Conservation (phyloP, 1,284 basidiomycete genomes). For the Ceratobasidium sp. region DNA sequence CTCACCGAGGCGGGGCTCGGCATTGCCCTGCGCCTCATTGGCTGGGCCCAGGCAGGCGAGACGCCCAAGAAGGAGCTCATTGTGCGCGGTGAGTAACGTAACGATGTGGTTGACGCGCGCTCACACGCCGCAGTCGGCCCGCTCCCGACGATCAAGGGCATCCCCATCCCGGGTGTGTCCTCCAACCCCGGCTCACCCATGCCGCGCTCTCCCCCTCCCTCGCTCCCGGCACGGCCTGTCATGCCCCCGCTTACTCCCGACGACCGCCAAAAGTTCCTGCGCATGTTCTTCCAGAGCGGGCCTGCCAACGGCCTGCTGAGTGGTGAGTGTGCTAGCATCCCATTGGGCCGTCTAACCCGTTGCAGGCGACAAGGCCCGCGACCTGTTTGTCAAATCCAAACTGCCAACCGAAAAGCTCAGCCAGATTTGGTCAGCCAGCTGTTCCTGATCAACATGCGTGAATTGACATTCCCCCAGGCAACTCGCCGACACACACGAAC, state of each 20-base stretch:
- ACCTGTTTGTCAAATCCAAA: slow-evolving; percentile 92
- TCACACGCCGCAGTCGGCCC: slow-evolving; percentile 70
- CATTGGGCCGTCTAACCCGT: slow-evolving; percentile 22
- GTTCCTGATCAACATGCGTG: slow-evolving; percentile 13
- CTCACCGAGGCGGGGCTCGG: slow-evolving; percentile 85
- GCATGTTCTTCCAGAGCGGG: slow-evolving; percentile 74
- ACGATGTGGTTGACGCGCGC: slow-evolving; percentile 18
- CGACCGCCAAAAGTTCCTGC: slow-evolving; percentile 82
- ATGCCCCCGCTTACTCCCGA: slow-evolving; percentile 72
- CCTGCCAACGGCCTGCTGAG: slow-evolving; percentile 77
- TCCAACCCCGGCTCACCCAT: slow-evolving; percentile 52
- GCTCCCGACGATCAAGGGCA: slow-evolving; percentile 77
- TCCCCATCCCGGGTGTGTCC: slow-evolving; percentile 57
- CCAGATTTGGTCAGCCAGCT: slow-evolving; percentile 78
- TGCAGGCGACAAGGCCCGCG: slow-evolving; percentile 82
- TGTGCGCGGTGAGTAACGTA: slow-evolving; percentile 63
- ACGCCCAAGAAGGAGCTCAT: slow-evolving; percentile 65
- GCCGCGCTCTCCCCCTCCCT: slow-evolving; percentile 61
- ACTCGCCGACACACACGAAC: slow-evolving; percentile 90
- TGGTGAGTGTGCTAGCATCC: slow-evolving; percentile 57
- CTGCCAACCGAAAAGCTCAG: slow-evolving; percentile 87
- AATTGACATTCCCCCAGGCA: slow-evolving; percentile 60
- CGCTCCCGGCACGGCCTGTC: slow-evolving; percentile 47
- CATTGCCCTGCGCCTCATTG: slow-evolving; percentile 86
- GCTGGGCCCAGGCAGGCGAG: slow-evolving; percentile 89